Base-by-base conservation (phyloP, 1,284 basidiomycete species). In the Rhodotorula sp. region DNA sequence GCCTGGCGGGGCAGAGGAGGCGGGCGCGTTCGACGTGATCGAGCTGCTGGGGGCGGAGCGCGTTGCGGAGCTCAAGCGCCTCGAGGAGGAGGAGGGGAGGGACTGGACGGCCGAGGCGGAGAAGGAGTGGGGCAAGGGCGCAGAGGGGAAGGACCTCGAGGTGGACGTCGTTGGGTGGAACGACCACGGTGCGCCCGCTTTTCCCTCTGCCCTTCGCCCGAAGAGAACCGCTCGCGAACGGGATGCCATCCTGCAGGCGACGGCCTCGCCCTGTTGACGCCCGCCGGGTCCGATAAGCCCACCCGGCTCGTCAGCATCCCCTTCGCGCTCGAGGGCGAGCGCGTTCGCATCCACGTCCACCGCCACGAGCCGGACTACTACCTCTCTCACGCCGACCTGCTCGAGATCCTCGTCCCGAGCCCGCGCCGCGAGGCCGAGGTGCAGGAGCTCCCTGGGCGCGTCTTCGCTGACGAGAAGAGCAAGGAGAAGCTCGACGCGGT, bases 291-390 rank as follows among this genome's bases (percentile, higher is more conserved):
- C 83, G 58, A 60, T 1, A 82, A 84, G 62, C 84, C 84, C 4
- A 85, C 88, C 53, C 96, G 94, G 91, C 88, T 89, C 0, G 84
- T 96, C 48, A 84, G 92, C 41, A 87, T 91, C 0, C 94, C 94
- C 0, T 91, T 94, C 76, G 87, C 88, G 8, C 85, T 97, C 27
- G 91, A 93, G 0, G 89, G 89, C 21, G 94, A 97, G 82, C 86
- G 82, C 36, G 87, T 95, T 56, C 85, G 86, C 50, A 89, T 87
- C 5, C 86, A 87, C 70, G 85, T 96, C 0, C 90, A 89, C 79
- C 86, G 88, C 58, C 77, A 79, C 67, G 75, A 81, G 82, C 74
- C 81, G 80, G 71, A 79, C 37, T 79, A 88, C 50, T 83, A 91
- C 72, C 86, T 91, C 80, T 92, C 91, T 22, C 84, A 87, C 72